phyloP scores from a whole-genome alignment of 2,329 filamentous ascomycete species.

The Dothiorella sarmentorum region DNA sequence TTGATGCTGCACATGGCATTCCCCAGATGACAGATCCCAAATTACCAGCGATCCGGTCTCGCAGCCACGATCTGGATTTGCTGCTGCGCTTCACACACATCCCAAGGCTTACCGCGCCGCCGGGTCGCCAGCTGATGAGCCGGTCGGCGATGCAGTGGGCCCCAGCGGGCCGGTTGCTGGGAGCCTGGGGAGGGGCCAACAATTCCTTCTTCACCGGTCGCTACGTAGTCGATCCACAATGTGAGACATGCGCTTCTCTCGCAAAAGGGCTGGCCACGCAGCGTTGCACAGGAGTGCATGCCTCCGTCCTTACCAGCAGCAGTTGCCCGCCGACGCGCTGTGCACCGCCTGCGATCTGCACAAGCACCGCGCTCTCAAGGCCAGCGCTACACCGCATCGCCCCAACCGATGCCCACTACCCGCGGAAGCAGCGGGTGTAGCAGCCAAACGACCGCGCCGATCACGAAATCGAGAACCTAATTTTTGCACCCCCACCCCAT shows the following conservation, averaged over 20 bases:
- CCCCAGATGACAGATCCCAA: not conserved
- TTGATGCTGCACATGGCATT: not conserved
- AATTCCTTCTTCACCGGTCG: not conserved
- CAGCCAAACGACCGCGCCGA: not conserved
- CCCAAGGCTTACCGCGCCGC: conserved; percentile 2
- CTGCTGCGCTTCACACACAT: not conserved
- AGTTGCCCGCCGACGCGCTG: not conserved
- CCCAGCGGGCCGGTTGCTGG: conserved; percentile 1
- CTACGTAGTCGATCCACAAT: not conserved
- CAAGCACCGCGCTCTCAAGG: not conserved
- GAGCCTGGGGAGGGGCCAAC: not conserved
- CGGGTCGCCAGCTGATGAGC: not conserved
- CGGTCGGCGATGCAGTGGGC: not conserved
- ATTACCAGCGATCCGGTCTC: not conserved
- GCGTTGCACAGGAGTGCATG: no score
- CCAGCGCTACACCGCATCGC: conserved; percentile 16
- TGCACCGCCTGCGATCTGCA: conserved; percentile 10
- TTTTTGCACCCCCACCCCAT: not conserved
- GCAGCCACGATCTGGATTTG: not conserved
- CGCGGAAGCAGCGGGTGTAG: conserved; percentile 2
- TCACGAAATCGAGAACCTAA: not conserved
- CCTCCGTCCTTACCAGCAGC: no score
- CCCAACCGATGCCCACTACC: not conserved
- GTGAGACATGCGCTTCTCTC: conserved; percentile 15
- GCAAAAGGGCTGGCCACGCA: not conserved